Percentiles rank a stretch among this genome's conserved stretches.
Evolutionary conservation across 2,329 filamentous ascomycete genomes (phyloP).

Genomic region (Fusarium sp.): DNA sequence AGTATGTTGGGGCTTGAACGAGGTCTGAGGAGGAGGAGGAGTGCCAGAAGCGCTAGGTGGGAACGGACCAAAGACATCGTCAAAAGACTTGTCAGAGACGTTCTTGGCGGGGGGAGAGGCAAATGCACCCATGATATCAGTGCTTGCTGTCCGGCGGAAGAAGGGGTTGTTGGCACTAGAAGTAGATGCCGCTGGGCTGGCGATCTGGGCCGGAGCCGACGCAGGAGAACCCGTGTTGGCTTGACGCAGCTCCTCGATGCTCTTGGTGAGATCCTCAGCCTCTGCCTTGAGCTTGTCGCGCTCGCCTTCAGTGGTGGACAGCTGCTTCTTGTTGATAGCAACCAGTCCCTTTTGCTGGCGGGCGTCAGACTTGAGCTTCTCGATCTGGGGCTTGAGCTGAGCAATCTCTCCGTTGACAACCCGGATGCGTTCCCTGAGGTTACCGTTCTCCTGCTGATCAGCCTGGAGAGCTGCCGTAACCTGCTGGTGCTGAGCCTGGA

Average conservation of each 20-base stretch:
- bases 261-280: constrained; percentile 71
- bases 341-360: constrained; percentile 95
- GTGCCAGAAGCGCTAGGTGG: constrained; percentile 54
- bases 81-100: constrained; percentile 74
- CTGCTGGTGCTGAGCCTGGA: constrained; percentile 83
- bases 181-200: constrained; percentile 73
- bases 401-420: constrained; percentile 81
- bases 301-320: constrained; percentile 87
- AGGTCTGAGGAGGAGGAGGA: constrained; percentile 52
- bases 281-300: constrained; percentile 86
- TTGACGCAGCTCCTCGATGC: constrained; percentile 65
- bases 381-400: constrained; percentile 86
- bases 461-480: constrained; percentile 76
- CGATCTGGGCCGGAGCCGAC: constrained; percentile 59
- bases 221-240: constrained; percentile 60
- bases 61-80: constrained; percentile 83
- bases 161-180: constrained; percentile 92
- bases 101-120: constrained; percentile 56
- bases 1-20: constrained; percentile 63
- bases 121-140: constrained; percentile 65
- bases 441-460: constrained; percentile 88
- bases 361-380: constrained; percentile 90
- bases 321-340: constrained; percentile 98
- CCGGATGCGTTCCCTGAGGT: constrained; percentile 85
- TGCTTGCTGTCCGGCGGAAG: constrained; percentile 75